phyloP scores from a whole-genome alignment of 2,329 filamentous ascomycete species.

The Leptographium lundbergii region DNA sequence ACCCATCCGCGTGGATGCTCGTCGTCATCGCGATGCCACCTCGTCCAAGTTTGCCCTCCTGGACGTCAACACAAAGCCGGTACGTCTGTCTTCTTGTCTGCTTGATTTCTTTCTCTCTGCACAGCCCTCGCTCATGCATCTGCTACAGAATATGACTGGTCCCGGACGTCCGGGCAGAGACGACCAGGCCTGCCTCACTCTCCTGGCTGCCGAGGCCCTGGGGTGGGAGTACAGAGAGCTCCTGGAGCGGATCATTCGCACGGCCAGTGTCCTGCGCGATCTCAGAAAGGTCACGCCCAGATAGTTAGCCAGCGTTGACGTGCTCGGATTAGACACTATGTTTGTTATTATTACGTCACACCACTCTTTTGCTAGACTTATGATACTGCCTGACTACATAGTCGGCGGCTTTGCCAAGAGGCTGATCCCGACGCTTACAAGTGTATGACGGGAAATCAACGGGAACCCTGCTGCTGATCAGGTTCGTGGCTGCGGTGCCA shows the following conservation, averaged over 20 bases:
- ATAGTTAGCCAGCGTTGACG: too few species aligned
- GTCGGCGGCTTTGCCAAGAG: too few species aligned
- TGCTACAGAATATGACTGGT: slow-evolving; percentile 19
- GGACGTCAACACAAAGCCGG: slow-evolving; percentile 34
- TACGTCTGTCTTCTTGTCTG: slow-evolving; percentile 10
- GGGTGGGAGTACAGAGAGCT: slow-evolving; percentile 29
- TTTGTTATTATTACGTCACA: too few species aligned
- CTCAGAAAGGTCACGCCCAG: background rate
- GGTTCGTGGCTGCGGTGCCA: too few species aligned
- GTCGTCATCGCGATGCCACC: slow-evolving; percentile 18
- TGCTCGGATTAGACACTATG: too few species aligned
- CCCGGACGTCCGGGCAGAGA: slow-evolving; percentile 32
- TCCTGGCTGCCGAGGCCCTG: slow-evolving; percentile 25
- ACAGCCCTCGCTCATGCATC: too few species aligned
- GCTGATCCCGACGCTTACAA: too few species aligned
- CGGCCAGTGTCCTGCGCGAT: background rate
- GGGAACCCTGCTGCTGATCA: too few species aligned
- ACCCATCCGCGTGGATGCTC: slow-evolving; percentile 28
- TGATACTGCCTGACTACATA: too few species aligned
- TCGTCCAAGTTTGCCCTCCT: slow-evolving; percentile 26
- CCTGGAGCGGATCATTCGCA: slow-evolving; percentile 21
- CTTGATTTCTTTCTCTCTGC: too few species aligned
- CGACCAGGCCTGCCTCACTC: slow-evolving; percentile 33
- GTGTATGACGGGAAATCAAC: too few species aligned
- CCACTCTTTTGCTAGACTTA: too few species aligned